Percentiles rank a stretch among this genome's conserved stretches.
phyloP scores from a whole-genome alignment of 148 eudicot genomes.

The Arbutus unedo region DNA sequence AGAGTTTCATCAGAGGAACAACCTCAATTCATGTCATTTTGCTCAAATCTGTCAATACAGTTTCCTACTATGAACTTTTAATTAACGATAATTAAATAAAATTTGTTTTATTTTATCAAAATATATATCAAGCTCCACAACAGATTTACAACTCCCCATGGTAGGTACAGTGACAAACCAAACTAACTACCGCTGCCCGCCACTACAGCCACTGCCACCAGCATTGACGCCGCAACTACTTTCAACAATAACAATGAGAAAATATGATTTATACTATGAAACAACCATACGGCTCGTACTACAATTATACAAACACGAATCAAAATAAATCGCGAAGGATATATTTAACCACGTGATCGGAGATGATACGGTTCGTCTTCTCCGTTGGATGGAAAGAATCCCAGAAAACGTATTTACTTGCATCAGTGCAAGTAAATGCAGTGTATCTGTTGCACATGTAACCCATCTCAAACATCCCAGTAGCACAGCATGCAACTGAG shows the following conservation, averaged over 20 bases:
- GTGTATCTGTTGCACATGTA: constrained; percentile 21
- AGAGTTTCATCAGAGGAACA: not conserved
- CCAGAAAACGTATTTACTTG: constrained; percentile 32
- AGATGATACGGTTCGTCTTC: constrained; percentile 23
- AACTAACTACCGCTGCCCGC: not conserved
- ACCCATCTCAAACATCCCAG: constrained; percentile 35
- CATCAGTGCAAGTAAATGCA: constrained; percentile 29
- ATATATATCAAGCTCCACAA: not conserved
- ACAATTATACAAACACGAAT: not conserved
- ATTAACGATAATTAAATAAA: not conserved
- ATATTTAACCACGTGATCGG: constrained; percentile 18
- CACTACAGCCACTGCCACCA: not conserved
- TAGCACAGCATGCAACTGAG: constrained; percentile 29
- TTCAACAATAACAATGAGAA: not conserved
- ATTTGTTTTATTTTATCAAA: not conserved
- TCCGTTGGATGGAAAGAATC: constrained; percentile 33
- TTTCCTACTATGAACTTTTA: not conserved
- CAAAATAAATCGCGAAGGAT: constrained; percentile 9
- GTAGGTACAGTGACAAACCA: not conserved
- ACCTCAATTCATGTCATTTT: not conserved
- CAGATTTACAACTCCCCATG: not conserved
- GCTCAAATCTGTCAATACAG: not conserved
- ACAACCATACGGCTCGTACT: not conserved
- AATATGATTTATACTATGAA: not conserved
- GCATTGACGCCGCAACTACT: not conserved